A percentile compares a stretch with the other conserved stretches of the same genome.
phyloP scores from a whole-genome alignment of 345 rosid genomes.

The Corchorus olitorius region DNA sequence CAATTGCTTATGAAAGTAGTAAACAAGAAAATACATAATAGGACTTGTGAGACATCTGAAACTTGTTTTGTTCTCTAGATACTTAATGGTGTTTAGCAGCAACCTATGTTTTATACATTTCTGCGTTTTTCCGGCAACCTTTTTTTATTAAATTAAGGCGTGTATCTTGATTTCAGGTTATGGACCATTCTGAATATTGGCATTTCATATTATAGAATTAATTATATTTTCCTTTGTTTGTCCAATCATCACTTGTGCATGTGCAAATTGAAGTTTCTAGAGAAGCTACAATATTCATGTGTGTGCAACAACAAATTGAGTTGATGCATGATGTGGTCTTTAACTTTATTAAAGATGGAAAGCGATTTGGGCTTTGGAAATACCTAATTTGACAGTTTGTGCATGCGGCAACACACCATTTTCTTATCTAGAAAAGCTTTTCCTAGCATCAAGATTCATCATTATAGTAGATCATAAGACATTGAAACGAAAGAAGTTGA shows the following conservation, averaged over 20 bases:
- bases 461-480: no score
- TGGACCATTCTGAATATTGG: constrained; percentile 78
- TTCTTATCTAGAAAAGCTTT: background rate
- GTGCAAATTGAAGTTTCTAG: constrained; percentile 9
- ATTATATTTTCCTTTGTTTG: background rate
- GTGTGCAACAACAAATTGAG: constrained; percentile 3
- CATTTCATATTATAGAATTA: background rate
- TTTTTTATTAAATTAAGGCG: background rate
- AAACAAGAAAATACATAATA: background rate
- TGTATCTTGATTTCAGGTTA: constrained; percentile 51
- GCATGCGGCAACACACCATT: background rate
- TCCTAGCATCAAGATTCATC: no score
- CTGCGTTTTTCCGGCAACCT: background rate
- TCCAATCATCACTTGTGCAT: background rate
- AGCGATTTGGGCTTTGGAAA: background rate
- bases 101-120: background rate
- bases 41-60: background rate
- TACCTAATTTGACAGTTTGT: background rate
- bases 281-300: background rate
- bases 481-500: background rate
- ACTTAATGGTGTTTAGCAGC: background rate
- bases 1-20: constrained; percentile 2
- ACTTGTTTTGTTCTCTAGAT: constrained; percentile 3
- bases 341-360: background rate
- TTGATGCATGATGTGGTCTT: background rate